phyloP scores from a whole-genome alignment of 179 eudicot genomes.

The Beta macrorhiza region DNA sequence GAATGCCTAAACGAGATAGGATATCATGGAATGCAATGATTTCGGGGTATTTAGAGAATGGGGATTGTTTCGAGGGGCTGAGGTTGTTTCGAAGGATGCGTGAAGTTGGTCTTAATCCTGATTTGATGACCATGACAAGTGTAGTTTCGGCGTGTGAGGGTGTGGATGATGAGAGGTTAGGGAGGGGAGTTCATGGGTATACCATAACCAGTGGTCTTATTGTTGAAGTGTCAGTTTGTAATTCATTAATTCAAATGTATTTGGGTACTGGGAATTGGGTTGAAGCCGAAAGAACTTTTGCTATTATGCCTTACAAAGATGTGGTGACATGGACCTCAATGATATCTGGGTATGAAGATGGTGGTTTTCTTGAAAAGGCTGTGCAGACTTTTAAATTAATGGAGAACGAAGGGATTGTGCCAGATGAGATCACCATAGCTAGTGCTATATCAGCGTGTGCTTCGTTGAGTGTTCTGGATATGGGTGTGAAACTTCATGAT shows the following conservation, averaged over 20 bases:
- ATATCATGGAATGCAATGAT: slow-evolving; percentile 85
- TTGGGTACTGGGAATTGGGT: slow-evolving; percentile 49
- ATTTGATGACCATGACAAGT: slow-evolving; percentile 70
- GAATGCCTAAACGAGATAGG: slow-evolving; percentile 57
- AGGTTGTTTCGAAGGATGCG: slow-evolving; percentile 54
- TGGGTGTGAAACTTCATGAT: slow-evolving; percentile 61
- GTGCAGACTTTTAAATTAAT: slow-evolving; percentile 55
- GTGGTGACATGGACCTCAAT: slow-evolving; percentile 79
- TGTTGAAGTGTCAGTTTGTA: slow-evolving; percentile 57
- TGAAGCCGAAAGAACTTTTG: slow-evolving; percentile 66
- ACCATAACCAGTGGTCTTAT: slow-evolving; percentile 39
- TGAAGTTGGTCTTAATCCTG: slow-evolving; percentile 43
- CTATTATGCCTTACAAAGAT: slow-evolving; percentile 52
- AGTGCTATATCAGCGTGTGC: slow-evolving; percentile 70
- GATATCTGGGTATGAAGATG: slow-evolving; percentile 69
- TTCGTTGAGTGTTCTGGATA: slow-evolving; percentile 50
- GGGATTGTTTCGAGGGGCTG: slow-evolving; percentile 49
- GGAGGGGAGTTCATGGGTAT: slow-evolving; percentile 63
- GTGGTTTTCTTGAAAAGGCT: slow-evolving; percentile 57
- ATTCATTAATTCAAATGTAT: slow-evolving; percentile 63
- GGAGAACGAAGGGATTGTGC: slow-evolving; percentile 50
- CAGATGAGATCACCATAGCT: slow-evolving; percentile 71
- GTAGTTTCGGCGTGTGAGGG: slow-evolving; percentile 69
- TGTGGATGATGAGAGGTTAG: slow-evolving; percentile 52
- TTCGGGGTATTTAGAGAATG: slow-evolving; percentile 69